Evolutionary conservation across 768 basidiomycete genomes (phyloP).

Genomic region (Pulveroboletus frians): DNA sequence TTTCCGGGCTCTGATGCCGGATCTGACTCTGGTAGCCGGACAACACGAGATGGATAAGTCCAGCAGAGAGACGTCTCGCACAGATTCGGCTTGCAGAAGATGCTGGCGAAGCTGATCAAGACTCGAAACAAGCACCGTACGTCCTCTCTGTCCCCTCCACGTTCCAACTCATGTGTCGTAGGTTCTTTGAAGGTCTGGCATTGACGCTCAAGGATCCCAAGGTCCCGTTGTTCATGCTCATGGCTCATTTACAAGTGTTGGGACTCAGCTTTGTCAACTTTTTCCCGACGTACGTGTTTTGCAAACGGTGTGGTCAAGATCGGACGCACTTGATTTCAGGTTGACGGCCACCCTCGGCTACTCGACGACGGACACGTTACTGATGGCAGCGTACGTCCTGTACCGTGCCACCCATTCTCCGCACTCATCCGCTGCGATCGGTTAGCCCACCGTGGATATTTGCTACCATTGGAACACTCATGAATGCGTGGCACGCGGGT

Average conservation of each 20-base stretch:
- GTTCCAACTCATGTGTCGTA: too few species aligned
- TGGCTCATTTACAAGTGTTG: too few species aligned
- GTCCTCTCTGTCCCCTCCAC: conserved; percentile 20
- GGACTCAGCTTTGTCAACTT: too few species aligned
- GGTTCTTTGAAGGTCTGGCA: conserved; percentile 39
- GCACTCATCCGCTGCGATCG: too few species aligned
- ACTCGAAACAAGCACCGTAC: conserved; percentile 54
- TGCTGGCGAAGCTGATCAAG: conserved; percentile 61
- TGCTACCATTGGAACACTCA: too few species aligned
- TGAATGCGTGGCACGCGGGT: too few species aligned
- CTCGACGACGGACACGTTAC: too few species aligned
- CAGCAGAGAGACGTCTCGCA: conserved; percentile 50
- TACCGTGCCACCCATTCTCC: too few species aligned
- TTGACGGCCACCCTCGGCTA: too few species aligned
- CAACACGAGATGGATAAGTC: conserved; percentile 57
- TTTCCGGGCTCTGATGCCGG: not conserved
- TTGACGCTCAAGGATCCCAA: too few species aligned
- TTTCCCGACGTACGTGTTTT: conserved; percentile 36
- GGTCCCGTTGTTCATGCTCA: conserved; percentile 50
- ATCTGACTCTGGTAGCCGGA: conserved; percentile 38
- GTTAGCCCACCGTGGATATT: too few species aligned
- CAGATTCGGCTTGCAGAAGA: conserved; percentile 65
- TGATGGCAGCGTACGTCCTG: too few species aligned
- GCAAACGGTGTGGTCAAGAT: not conserved
- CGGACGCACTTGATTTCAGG: conserved; percentile 25